Evolutionary conservation across 768 basidiomycete genomes (phyloP), one percentile per base, ranked within the genome.

Genomic region (Dacryopinax primogenitus): DNA sequence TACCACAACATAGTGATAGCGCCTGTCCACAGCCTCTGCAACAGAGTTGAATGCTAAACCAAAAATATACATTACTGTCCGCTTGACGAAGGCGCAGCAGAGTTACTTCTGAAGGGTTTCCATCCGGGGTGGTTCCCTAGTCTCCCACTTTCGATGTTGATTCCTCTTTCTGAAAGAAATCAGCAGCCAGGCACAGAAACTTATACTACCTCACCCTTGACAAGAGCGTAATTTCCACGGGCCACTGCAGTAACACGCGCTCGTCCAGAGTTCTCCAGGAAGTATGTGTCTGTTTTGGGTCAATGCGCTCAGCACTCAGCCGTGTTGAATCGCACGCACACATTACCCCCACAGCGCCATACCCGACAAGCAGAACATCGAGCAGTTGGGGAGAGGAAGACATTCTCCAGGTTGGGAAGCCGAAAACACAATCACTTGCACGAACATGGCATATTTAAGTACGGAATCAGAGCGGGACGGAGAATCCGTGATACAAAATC

Each of bases 181-280:
- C 16, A 32, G 26, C 3, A 64, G 45, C 7, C 11, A 64, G 33
- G 67, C 74, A 66, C 63, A 58, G 3, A 6, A 58, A 58, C 3
- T 6, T 58, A 18, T 11, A 30, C 4, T 15, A 30, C 26, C 11
- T 58, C 18, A 30, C 83, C 84, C 76, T n/a, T 78, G 76, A 84
- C 78, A 1, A 77, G 74, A 13, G 83, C 79, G 70, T 82, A 86
- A 66, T 88, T 87, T 62, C 87, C 83, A 64, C 88, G 74, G 1
- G 88, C 88, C 1, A 90, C 85, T 18, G 78, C 84, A 0, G 88
- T 90, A 9, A 91, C 83, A 28, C 82, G 78, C 0, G 81, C 86
- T 33, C 80, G 76, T 12, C 83, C 81, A 69, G 84, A 82, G 66
- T 80, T 75, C 67, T 83, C 77, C 23, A 86, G 74, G 63, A 86